Evolutionary conservation across 2,329 filamentous ascomycete genomes (phyloP), one percentile per base, ranked within the genome.

Genomic region (Lachnellula subtilissima): DNA sequence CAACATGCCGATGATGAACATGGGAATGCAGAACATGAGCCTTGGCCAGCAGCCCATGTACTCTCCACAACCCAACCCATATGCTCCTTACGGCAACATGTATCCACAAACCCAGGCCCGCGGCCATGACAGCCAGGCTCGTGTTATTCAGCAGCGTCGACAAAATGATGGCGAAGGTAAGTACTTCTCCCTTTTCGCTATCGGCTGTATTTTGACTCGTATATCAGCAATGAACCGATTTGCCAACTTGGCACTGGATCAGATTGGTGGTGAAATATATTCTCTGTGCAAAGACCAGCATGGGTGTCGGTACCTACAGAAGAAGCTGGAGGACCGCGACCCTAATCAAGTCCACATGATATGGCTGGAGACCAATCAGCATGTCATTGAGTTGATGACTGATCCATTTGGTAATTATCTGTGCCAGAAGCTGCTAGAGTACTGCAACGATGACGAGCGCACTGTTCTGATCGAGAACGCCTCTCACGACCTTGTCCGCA

Each of bases 331-430:
- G 75, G 93, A 96, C 69, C 88, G 88, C 65, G 86, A 87, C 64
- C 82, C 87, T 5, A 87, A 93, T 28, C 84, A 95, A 67, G 83
- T 97, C 51, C 88, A 95, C 72, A 86, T 92, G 78, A 97, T 99
- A 72, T 99, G 95, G 79, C 79, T 87, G 32, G 94, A 99, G 78
- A 96, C 92, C 52, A 91, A 93, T 70, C 82, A 88, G 69, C 91
- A 97, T 72, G 92, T 99, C 65, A 87, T 96, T 61, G 94, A 99
- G 77, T 80, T 99, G 63, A 99, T 99, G 94, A 97, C 91, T 58
- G 93, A 99, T 74, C 93, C 94, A 9, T 99, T 99, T 73, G 94
- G 94, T 72, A 99, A 99, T 78, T 99, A 99, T 74, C 85, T 99
- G 64, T 97, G 93, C 79, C 94, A 99, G 79, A 99, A 97, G 81